Evolutionary conservation across 1,284 basidiomycete species (phyloP).

Genomic region (Phellinidium pouzarii): DNA sequence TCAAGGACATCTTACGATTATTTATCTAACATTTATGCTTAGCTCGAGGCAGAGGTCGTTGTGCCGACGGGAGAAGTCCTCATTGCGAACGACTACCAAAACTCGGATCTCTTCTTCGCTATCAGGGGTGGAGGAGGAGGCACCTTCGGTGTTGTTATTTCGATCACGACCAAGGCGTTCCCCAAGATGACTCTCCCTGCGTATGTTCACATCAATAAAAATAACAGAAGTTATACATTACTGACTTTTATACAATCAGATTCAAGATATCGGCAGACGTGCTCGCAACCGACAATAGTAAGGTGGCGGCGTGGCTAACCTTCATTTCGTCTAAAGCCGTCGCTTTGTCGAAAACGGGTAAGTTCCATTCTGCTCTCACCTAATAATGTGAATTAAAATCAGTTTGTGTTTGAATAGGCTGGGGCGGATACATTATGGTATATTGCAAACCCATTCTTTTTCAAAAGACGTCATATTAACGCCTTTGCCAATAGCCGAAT

Average conservation of each 20-base stretch:
- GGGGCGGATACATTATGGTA: conserved; percentile 2
- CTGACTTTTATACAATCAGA: neutral
- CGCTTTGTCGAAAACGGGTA: neutral
- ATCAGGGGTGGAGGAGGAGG: conserved; percentile 35
- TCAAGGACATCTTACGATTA: conserved; percentile 16
- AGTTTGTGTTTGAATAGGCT: neutral
- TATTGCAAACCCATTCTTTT: neutral
- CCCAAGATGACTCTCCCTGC: neutral
- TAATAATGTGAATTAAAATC: neutral
- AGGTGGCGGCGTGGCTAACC: neutral
- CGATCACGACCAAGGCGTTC: conserved; percentile 24
- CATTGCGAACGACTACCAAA: conserved; percentile 34
- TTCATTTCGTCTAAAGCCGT: neutral
- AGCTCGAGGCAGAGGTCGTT: conserved; percentile 37
- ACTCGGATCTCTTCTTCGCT: conserved; percentile 38
- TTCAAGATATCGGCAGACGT: neutral
- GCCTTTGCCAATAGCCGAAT: neutral
- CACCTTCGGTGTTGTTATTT: conserved; percentile 30
- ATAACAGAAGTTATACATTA: neutral
- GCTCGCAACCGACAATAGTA: neutral
- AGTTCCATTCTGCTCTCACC: neutral
- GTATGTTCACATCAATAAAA: neutral
- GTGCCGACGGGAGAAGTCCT: conserved; percentile 34
- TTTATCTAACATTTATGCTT: neutral
- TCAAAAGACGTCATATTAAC: neutral